phyloP scores from a whole-genome alignment of 169 alveolate genomes.

The Cryptosporidium ubiquitum region DNA sequence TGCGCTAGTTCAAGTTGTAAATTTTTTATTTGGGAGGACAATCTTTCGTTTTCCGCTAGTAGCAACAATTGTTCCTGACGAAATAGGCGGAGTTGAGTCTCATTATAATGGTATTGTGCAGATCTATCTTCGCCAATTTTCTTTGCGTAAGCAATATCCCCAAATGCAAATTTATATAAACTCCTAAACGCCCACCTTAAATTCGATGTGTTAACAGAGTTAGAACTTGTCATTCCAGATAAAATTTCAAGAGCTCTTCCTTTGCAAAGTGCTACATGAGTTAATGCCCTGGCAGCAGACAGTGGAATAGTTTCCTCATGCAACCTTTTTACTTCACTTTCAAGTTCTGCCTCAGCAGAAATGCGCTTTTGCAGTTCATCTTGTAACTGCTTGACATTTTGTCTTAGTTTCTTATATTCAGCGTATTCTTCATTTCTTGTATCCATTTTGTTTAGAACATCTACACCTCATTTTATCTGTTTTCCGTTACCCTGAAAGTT shows the following conservation, averaged over 20 bases:
- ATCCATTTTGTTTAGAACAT: constrained; percentile 47
- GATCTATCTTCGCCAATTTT: constrained; percentile 68
- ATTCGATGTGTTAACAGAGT: constrained; percentile 61
- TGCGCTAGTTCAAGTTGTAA: constrained; percentile 70
- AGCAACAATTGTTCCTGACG: constrained; percentile 80
- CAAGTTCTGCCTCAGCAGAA: constrained; percentile 60
- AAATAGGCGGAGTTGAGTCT: constrained; percentile 78
- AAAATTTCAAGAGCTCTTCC: constrained; percentile 73
- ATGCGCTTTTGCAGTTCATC: constrained; percentile 73
- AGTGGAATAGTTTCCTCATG: constrained; percentile 73
- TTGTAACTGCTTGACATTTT: constrained; percentile 58
- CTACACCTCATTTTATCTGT: not conserved
- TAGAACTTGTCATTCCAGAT: constrained; percentile 69
- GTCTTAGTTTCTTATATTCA: constrained; percentile 56
- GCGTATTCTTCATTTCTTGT: constrained; percentile 51
- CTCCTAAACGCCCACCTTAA: constrained; percentile 69
- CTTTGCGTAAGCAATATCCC: constrained; percentile 72
- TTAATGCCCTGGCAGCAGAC: constrained; percentile 71
- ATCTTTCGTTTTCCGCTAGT: constrained; percentile 80
- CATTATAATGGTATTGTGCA: constrained; percentile 74
- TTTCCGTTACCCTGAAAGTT: constrained; percentile 29
- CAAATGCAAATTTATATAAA: constrained; percentile 54
- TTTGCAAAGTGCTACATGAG: constrained; percentile 74
- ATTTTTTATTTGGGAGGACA: constrained; percentile 76
- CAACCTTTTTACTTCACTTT: constrained; percentile 52